These are phyloP conservation scores for Gnaphalium uliginosum DNA, from an alignment of 129 eudicot species.

Conservation along the genomic window DNA sequence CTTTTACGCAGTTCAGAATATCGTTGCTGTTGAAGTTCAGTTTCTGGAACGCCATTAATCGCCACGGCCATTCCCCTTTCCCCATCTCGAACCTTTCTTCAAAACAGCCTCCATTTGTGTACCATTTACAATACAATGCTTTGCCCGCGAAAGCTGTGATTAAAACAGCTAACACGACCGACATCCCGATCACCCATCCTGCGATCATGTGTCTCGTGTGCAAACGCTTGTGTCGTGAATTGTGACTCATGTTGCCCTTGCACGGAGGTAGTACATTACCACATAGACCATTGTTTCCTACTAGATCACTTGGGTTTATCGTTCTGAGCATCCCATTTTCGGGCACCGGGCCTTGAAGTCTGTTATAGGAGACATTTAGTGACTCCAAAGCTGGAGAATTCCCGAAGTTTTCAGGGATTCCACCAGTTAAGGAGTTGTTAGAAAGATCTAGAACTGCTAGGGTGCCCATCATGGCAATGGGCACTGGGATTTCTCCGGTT, in stretches of 20 bases:
- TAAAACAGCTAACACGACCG: constrained; percentile 42
- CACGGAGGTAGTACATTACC: constrained; percentile 81
- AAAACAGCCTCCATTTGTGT: constrained; percentile 58
- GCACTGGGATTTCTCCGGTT: constrained; percentile 59
- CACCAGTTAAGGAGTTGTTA: constrained; percentile 72
- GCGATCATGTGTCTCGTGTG: constrained; percentile 59
- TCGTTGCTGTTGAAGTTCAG: constrained; percentile 69
- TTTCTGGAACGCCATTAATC: constrained; percentile 86
- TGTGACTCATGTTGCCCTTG: constrained; percentile 31
- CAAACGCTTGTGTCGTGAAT: constrained; percentile 33
- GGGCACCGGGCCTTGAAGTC: constrained; percentile 74
- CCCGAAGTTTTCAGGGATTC: constrained; percentile 67
- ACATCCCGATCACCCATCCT: constrained; percentile 75
- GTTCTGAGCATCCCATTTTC: constrained; percentile 74
- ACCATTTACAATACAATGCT: constrained; percentile 49
- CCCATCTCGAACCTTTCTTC: constrained; percentile 52
- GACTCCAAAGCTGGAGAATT: constrained; percentile 77
- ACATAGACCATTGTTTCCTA: constrained; percentile 68
- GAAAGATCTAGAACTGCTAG: constrained; percentile 79
- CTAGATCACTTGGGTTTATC: constrained; percentile 68
- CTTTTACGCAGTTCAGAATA: constrained; percentile 57
- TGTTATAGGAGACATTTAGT: constrained; percentile 72
- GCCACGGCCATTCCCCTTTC: constrained; percentile 78
- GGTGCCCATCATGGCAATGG: constrained; percentile 71
- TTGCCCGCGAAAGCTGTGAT: constrained; percentile 48